Evolutionary conservation across 805 yeast species (phyloP), one percentile per base, ranked within the genome.

Genomic region (Tetrapisispora iriomotensis): DNA sequence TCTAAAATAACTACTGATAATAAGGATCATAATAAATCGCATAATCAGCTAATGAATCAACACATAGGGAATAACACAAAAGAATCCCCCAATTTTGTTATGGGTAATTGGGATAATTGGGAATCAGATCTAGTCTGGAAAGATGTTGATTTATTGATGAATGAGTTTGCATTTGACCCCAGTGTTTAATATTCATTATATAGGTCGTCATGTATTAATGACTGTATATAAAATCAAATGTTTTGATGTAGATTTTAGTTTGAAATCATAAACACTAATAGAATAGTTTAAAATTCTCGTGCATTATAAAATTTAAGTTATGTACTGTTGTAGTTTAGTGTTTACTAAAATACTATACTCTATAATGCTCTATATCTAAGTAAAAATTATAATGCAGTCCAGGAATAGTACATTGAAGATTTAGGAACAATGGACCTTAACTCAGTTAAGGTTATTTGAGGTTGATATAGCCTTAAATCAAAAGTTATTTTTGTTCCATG

Each of bases 111-210:
- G 52, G 71, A 65, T 42, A 66, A 65, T 34, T 66, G 71, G 71
- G 61, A 64, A 15, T 62, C 63, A 15, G 71, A 66, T 28, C 56
- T 63, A 53, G 61, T 67, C 2, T 67, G 71, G 87, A 82, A 79
- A 53, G 94, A 86, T 54, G 88, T 86, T 22, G 94, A 85, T 47
- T 70, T 84, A 35, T 82, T 86, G 42, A 84, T 86, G 95, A 84
- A 82, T 54, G 94, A 85, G 54, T 86, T 85, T 61, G 96, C 95
- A 5, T 86, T 86, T 65, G 84, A 82, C 47, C 77, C 85, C 3
- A 51, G 60, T 9, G 49, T 55, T 69, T 68, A 38, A 40, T 26
- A 8, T 23, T n/a, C 15, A 14, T 23, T 6, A n/a, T n/a, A n/a
- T n/a, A n/a, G n/a, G n/a, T n/a, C n/a, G n/a, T n/a, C n/a, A n/a